Evolutionary conservation across 2,329 filamentous ascomycete genomes (phyloP), one percentile per base, ranked within the genome.

Genomic region (Myotisia sp.): DNA sequence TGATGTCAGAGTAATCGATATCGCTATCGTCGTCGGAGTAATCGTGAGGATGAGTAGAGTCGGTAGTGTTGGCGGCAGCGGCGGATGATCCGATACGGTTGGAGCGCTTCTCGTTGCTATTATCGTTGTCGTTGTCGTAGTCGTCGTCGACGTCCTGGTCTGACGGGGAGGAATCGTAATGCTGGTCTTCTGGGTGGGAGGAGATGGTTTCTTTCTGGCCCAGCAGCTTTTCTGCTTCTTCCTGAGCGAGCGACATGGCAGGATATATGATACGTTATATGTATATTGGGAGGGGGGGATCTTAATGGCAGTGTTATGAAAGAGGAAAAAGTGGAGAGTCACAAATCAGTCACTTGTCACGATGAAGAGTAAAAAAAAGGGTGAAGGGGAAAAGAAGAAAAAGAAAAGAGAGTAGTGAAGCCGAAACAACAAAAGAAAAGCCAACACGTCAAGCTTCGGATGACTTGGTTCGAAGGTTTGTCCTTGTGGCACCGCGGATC

Each of bases 201-300:
- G 51, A 48, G 37, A 40, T 43, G 29, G 46, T 49, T 34, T 56
- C 53, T 34, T 52, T 54, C 30, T 54, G 55, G 40, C 52, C 50
- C 28, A 63, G 50, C 39, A 63, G 52, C 32, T 52, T 54, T 36
- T 64, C 56, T 45, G 62, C 60, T 53, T 65, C 62, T 48, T 64
- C 62, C 47, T 62, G 60, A 33, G 61, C 60, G 16, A 29, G 18
- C 26, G 42, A 43, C 42, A 44, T 44, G 31, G 12, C 37, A n/a
- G n/a, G 34, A 34, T 26, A 10, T 19, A 26, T 20, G 14, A 20
- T 14, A 30, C n/a, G 19, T 12, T 19, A 13, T 33, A 30, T 17
- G 26, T 22, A 26, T 24, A 16, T 12, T 18, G 23, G 20, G 22
- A 6, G 18, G 30, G 16, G n/a, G 19, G 22, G n/a, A n/a, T n/a